Evolutionary conservation across 441 rosid species (phyloP).

Genomic region (Iberis amara): DNA sequence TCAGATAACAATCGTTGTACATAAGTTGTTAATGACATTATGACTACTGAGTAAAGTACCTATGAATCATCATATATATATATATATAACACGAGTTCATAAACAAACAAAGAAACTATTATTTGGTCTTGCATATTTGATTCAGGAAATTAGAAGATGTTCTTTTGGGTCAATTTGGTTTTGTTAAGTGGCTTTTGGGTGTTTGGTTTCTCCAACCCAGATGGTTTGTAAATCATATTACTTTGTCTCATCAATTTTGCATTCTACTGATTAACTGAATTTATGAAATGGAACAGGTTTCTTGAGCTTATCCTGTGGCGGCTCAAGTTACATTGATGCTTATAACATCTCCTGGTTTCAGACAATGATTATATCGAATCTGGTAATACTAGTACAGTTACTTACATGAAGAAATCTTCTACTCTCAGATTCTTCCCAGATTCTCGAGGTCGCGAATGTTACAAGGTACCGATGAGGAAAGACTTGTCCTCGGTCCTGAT

Average conservation of each 20-base stretch:
- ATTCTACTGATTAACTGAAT: slow-evolving; percentile 9
- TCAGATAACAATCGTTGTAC: background rate
- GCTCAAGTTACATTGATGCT: slow-evolving; percentile 42
- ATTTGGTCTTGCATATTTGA: slow-evolving; percentile 1
- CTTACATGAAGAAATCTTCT: slow-evolving; percentile 35
- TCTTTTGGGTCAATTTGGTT: slow-evolving; percentile 39
- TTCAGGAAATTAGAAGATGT: slow-evolving; percentile 24
- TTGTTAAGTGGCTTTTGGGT: slow-evolving; percentile 38
- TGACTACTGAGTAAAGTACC: slow-evolving; percentile 28
- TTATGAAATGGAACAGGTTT: slow-evolving; percentile 50
- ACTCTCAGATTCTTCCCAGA: slow-evolving; percentile 62
- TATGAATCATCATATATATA: slow-evolving; percentile 16
- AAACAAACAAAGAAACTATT: background rate
- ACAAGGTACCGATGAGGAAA: slow-evolving; percentile 50
- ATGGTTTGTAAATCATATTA: slow-evolving; percentile 38
- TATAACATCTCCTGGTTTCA: slow-evolving; percentile 56
- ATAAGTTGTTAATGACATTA: slow-evolving; percentile 15
- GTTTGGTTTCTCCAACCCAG: slow-evolving; percentile 46
- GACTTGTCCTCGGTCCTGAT: slow-evolving; percentile 52
- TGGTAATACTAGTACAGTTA: slow-evolving; percentile 49
- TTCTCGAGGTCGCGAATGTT: slow-evolving; percentile 44
- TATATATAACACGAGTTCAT: background rate
- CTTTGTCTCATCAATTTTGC: background rate
- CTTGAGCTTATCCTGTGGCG: slow-evolving; percentile 83
- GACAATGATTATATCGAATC: slow-evolving; percentile 47